Evolutionary conservation across 2,329 filamentous ascomycete species (phyloP).

Genomic region (Diplodia seriata): DNA sequence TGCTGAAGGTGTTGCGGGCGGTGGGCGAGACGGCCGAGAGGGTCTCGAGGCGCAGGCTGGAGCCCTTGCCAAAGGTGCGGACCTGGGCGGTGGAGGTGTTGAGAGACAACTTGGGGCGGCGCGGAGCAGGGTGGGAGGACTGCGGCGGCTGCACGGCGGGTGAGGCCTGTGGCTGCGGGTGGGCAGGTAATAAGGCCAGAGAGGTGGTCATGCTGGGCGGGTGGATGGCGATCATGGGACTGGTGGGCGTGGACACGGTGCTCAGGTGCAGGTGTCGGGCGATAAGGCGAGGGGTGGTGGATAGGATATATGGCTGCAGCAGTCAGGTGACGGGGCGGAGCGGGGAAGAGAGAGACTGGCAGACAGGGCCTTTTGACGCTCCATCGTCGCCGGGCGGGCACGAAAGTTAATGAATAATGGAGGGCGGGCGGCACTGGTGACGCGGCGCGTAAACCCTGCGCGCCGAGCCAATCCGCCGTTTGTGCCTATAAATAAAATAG

Average conservation of each 20-base stretch:
- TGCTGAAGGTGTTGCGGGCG: slow-evolving; percentile 66
- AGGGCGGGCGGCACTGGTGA: slow-evolving; percentile 24
- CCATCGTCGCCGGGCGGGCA: slow-evolving; percentile 11
- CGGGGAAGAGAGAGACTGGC: slow-evolving; percentile 1
- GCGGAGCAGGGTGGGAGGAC: slow-evolving; percentile 40
- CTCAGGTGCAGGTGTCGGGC: slow-evolving; percentile 6
- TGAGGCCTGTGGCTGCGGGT: background rate
- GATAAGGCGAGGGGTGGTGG: slow-evolving; percentile 14
- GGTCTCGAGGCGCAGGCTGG: slow-evolving; percentile 60
- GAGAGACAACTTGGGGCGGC: slow-evolving; percentile 66
- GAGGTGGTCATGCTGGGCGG: slow-evolving; percentile 51
- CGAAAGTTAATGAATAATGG: slow-evolving; percentile 31
- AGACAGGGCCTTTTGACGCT: slow-evolving; percentile 8
- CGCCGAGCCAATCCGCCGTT: slow-evolving; percentile 21
- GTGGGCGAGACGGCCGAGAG: slow-evolving; percentile 66
- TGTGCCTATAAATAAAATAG: slow-evolving; percentile 25
- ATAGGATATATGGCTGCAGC: slow-evolving; percentile 24
- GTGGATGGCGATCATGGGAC: slow-evolving; percentile 41
- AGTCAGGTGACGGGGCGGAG: slow-evolving; percentile 28
- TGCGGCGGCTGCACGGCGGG: slow-evolving; percentile 16
- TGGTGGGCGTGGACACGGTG: slow-evolving; percentile 34
- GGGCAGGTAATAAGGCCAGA: slow-evolving; percentile 52
- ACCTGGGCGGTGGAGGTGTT: slow-evolving; percentile 60
- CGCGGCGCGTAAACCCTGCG: slow-evolving; percentile 29
- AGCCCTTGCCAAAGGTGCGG: slow-evolving; percentile 60